Conservation (phyloP, 306 rosid genomes). For the Castanopsis chinensis region DNA sequence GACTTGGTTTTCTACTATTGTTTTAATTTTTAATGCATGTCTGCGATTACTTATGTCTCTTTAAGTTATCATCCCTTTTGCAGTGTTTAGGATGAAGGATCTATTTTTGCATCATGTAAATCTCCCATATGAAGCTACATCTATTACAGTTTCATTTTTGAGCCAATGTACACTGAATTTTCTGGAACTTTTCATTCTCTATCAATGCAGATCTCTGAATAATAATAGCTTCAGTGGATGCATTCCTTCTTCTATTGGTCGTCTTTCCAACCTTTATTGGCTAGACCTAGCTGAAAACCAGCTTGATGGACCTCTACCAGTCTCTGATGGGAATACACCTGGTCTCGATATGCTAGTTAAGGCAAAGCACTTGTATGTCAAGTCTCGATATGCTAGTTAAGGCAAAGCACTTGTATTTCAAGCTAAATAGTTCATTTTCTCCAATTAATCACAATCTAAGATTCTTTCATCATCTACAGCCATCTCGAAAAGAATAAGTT, state of each 20-base stretch:
- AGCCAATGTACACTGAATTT: not conserved
- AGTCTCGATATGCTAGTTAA: conserved; percentile 17
- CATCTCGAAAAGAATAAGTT: conserved; percentile 33
- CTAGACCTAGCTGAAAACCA: conserved; percentile 43
- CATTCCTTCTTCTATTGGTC: conserved; percentile 42
- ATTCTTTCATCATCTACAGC: conserved; percentile 13
- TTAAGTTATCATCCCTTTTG: not conserved
- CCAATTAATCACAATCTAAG: not conserved
- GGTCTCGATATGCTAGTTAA: conserved; percentile 34
- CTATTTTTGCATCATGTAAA: not conserved
- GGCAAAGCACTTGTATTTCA: conserved; percentile 35
- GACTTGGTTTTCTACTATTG: not conserved
- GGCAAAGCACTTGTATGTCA: conserved; percentile 43
- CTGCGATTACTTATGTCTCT: not conserved
- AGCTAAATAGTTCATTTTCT: not conserved
- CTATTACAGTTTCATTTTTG: not conserved
- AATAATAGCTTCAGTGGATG: conserved; percentile 27
- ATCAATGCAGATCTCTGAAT: conserved; percentile 35
- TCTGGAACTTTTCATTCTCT: not conserved
- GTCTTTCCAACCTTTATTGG: conserved; percentile 35
- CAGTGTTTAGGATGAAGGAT: not conserved
- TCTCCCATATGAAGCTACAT: not conserved
- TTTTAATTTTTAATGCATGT: not conserved
- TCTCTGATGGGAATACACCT: conserved; percentile 15
- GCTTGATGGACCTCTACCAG: conserved; percentile 35